Evolutionary conservation across 2,329 filamentous ascomycete genomes (phyloP), one percentile per base, ranked within the genome.

Genomic region (Helotiales sp.): DNA sequence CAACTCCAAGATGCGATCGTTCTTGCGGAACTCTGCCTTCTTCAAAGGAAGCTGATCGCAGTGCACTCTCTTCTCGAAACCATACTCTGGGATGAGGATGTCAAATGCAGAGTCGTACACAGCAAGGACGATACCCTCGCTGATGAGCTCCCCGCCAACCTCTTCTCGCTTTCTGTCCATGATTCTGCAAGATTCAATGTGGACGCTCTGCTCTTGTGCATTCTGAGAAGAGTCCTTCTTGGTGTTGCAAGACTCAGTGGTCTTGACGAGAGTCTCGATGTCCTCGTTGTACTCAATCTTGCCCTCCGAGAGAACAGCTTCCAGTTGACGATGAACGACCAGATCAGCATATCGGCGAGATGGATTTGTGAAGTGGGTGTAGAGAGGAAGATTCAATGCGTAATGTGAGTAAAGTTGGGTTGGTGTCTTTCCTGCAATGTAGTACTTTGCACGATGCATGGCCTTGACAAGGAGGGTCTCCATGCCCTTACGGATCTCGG

Each of bases 51-150:
- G 85, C 83, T 99, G 96, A 77, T 99, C 96, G 78, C 96, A 99
- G 82, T 99, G 96, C 61, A 99, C 96, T 71, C 96, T 93, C 88
- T 99, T 99, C 85, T 99, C 96, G 74, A 99, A 98, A 72, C 96
- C 96, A 84, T 93, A 99, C 78, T 99, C 94, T 6, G 96, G 96
- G 78, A 99, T 98, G 71, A 99, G 86, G 50, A 99, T 93, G 79
- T 99, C 96, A 78, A 99, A 99, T 22, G 96, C 96, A 30, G 96
- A 98, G 81, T 99, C 96, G 80, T 99, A 99, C 34, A 99, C 96
- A 77, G 93, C 97, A 64, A 99, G 86, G 58, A 99, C 93, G 75
- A 99, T 95, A 73, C 96, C 96, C 79, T 98, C 95, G 75, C 91
- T 93, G 78, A 99, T 93, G 63, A 99, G 87, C 72, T 99, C 96